Base-by-base conservation (phyloP, 371 early-diverging fungal genomes). In the Nematocida sp. region DNA sequence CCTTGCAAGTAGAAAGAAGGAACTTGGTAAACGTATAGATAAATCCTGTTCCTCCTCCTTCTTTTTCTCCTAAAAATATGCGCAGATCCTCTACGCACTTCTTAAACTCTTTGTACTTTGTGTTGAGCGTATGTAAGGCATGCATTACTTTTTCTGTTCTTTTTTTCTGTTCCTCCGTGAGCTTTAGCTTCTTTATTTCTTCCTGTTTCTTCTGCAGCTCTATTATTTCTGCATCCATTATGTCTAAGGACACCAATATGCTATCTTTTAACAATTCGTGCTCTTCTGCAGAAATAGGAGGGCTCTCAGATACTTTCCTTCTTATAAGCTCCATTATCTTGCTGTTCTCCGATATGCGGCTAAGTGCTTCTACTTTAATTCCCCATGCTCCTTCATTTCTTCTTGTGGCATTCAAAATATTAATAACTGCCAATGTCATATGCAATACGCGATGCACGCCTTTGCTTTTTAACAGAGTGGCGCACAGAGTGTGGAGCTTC, bases 341-440 rank as follows among this genome's bases (percentile, higher is more conserved):
- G 0, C 7, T 23, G 42, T 66, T 66, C 55, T 53, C 55, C 18
- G n/a, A 23, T 1, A 66, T 55, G 18, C 48, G n/a, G 16, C n/a
- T 5, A 36, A 55, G 28, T 26, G 66, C 20, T 16, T 50, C 54
- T 38, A 66, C n/a, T 38, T 55, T 66, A 20, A 66, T 45, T 1
- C 66, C 66, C 66, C 66, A 66, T 25, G 66, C 66, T 35, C 66
- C 66, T 28, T 66, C 61, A 35, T 39, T 55, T 45, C 55, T 28
- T 7, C 56, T 36, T 25, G 25, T 28, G 5, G 66, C 23, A 38
- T 66, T 66, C 7, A 66, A 16, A 32, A 66, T 39, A 40, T 66
- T 66, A 13, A 66, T 55, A 25, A 39, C 40, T 7, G 20, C 32
- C 28, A 53, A 36, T 0, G 55, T 30, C 23, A 56, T 28, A 11